These are phyloP conservation scores for Adenanthera pavonina DNA, from an alignment of 306 rosid species.

Conservation along the genomic window DNA sequence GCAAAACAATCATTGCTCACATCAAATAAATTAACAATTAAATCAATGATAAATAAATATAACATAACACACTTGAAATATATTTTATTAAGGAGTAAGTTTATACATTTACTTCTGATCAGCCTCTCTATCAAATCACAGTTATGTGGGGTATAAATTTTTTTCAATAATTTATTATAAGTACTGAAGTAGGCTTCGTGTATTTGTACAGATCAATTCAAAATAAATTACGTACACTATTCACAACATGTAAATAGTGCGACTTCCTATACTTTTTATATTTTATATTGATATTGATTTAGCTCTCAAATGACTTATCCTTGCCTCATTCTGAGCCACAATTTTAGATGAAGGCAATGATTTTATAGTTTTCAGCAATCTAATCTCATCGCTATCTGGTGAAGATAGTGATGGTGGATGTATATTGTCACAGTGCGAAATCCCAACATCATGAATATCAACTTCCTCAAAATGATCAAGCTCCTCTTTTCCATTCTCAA, in stretches of 20 bases:
- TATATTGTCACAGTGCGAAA: neutral
- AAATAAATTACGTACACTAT: no score
- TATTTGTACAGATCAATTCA: no score
- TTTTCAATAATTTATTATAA: neutral
- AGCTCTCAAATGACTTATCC: neutral
- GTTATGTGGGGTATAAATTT: neutral
- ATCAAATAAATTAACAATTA: no score
- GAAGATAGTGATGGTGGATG: slow-evolving; percentile 35
- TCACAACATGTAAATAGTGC: no score
- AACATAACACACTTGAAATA: neutral
- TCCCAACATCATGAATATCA: slow-evolving; percentile 14
- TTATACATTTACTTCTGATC: neutral
- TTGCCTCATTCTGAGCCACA: slow-evolving; percentile 32
- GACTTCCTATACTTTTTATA: no score
- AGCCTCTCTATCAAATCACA: neutral
- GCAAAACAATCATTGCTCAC: neutral
- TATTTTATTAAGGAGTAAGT: neutral
- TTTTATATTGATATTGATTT: neutral
- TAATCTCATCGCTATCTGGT: slow-evolving; percentile 41
- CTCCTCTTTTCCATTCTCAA: slow-evolving; percentile 41
- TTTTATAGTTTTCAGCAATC: slow-evolving; percentile 39
- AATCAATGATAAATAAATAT: neutral
- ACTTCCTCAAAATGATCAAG: slow-evolving; percentile 24
- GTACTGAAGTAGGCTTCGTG: no score
- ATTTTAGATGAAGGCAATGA: slow-evolving; percentile 48